Percentiles rank a stretch among this genome's conserved stretches.
Evolutionary conservation across 1,139 yeast genomes (phyloP).

Genomic region (Candida sp.): DNA sequence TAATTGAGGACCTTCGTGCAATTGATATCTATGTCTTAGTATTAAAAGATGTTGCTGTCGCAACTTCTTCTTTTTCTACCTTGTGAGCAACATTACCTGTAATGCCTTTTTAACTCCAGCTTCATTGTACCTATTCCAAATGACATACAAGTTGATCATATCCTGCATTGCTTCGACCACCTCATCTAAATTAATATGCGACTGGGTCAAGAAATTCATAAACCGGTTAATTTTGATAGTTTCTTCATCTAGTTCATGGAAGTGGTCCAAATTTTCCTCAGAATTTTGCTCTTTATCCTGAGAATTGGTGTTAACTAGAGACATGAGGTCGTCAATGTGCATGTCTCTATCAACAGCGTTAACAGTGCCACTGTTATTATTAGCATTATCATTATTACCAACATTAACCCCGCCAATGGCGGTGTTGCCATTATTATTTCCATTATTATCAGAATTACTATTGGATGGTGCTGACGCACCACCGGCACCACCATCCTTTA

Average conservation of each 20-base stretch:
- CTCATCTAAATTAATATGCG: conserved; percentile 74
- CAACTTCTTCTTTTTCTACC: conserved; percentile 10
- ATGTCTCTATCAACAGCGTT: conserved; percentile 9
- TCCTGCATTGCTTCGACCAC: conserved; percentile 83
- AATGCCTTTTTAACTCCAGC: conserved; percentile 36
- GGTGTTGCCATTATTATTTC: not conserved
- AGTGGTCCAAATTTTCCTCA: conserved; percentile 15
- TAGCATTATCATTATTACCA: not conserved
- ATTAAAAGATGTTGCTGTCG: no score
- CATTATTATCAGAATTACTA: conserved; percentile 6
- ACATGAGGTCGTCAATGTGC: conserved; percentile 41
- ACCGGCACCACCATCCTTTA: conserved; percentile 1
- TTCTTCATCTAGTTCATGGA: conserved; percentile 33
- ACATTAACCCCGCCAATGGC: not conserved
- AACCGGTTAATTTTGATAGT: conserved; percentile 48
- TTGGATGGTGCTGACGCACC: conserved; percentile 6
- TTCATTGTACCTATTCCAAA: conserved; percentile 86
- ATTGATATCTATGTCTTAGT: no score
- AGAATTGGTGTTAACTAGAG: conserved; percentile 15
- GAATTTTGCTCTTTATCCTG: conserved; percentile 2
- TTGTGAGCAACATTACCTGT: conserved; percentile 37
- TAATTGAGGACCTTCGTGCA: no score
- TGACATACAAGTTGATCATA: conserved; percentile 69
- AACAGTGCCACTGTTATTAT: not conserved
- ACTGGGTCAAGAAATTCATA: conserved; percentile 65